These are phyloP conservation scores for Diaporthe vexans DNA, from an alignment of 2,329 filamentous ascomycete genomes.

Conservation along the genomic window DNA sequence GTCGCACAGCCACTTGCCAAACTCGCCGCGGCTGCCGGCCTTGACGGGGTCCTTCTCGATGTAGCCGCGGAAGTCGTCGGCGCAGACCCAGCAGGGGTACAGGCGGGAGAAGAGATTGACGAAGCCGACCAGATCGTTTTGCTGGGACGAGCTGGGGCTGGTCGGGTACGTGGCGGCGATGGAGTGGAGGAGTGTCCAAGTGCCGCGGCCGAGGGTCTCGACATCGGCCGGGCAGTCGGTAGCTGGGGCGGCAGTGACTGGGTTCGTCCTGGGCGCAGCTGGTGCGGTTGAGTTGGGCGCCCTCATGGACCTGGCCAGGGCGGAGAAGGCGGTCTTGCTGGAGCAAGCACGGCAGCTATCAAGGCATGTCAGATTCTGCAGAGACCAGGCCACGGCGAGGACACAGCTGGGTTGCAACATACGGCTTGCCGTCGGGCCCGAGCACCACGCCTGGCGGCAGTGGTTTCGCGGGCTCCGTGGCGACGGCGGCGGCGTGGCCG, in stretches of 20 bases:
- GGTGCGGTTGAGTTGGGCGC: conserved; percentile 50
- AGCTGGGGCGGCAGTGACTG: conserved; percentile 53
- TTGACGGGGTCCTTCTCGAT: conserved; percentile 79
- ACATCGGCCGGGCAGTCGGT: conserved; percentile 91
- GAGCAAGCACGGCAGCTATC: conserved; percentile 80
- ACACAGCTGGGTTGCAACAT: conserved; percentile 53
- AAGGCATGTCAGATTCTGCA: conserved; percentile 44
- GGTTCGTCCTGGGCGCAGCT: conserved; percentile 45
- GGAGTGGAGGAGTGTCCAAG: conserved; percentile 94
- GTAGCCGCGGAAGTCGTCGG: conserved; percentile 89
- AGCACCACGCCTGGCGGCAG: conserved; percentile 81
- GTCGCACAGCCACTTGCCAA: conserved; percentile 86
- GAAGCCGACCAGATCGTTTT: conserved; percentile 83
- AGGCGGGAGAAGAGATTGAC: conserved; percentile 84
- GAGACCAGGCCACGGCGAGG: not conserved
- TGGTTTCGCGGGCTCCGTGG: conserved; percentile 61
- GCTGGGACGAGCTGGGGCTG: conserved; percentile 75
- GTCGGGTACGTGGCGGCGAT: conserved; percentile 90
- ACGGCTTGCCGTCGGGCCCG: conserved; percentile 89
- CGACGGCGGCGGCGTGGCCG: conserved; percentile 43
- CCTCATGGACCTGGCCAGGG: conserved; percentile 66
- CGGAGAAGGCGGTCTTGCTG: conserved; percentile 72
- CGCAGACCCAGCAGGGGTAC: conserved; percentile 97
- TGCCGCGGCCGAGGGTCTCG: conserved; percentile 85
- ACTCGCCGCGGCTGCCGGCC: conserved; percentile 73